Percentiles rank a stretch among this genome's conserved stretches.
phyloP scores from a whole-genome alignment of 2,329 filamentous ascomycete species.

The Aspergillus ibericus region DNA sequence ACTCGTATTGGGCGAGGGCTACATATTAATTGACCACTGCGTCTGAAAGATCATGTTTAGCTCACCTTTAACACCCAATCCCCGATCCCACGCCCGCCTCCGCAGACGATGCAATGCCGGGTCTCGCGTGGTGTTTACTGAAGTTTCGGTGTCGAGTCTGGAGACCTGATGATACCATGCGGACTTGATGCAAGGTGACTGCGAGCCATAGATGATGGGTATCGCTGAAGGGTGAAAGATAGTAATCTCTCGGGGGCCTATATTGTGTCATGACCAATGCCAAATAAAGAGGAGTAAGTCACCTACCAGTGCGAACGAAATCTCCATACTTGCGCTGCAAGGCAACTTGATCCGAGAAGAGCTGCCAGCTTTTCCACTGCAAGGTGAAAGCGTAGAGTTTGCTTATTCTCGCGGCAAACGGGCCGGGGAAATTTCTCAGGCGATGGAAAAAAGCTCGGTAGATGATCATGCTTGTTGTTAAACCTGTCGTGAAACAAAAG shows the following conservation, averaged over 20 bases:
- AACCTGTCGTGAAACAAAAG: too few relatives aligned
- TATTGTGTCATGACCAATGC: not conserved
- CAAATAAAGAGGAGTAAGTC: not conserved
- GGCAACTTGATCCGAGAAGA: too few relatives aligned
- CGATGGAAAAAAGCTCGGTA: not conserved
- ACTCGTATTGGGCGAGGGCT: too few relatives aligned
- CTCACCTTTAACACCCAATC: not conserved
- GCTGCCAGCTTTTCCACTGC: too few relatives aligned
- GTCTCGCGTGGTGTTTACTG: not conserved
- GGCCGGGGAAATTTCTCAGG: not conserved
- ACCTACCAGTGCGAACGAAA: not conserved
- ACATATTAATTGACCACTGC: too few relatives aligned
- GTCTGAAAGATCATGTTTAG: not conserved
- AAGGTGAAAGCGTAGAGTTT: not conserved
- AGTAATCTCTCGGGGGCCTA: slow-evolving; percentile 13
- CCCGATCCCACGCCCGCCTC: not conserved
- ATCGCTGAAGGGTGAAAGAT: slow-evolving; percentile 13
- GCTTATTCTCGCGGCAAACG: not conserved
- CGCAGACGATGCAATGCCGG: not conserved
- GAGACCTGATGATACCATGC: slow-evolving; percentile 18
- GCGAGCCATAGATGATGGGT: slow-evolving; percentile 10
- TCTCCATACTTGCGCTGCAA: not conserved
- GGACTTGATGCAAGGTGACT: slow-evolving; percentile 13
- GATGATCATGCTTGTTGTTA: not conserved
- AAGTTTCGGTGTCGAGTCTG: not conserved